phyloP scores from a whole-genome alignment of 305 asterid genomes.

The Striga hermonthica region DNA sequence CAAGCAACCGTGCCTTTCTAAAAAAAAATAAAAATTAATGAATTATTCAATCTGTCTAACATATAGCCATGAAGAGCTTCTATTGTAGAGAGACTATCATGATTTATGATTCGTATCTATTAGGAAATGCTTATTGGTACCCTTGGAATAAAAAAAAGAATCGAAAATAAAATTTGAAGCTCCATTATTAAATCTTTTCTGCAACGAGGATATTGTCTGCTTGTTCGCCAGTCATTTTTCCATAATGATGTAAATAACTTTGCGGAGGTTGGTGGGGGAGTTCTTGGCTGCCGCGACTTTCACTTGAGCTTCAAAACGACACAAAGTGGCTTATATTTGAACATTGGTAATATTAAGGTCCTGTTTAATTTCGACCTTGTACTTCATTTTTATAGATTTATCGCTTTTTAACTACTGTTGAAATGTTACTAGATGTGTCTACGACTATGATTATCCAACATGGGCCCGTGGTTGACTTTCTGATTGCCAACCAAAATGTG shows the following conservation, averaged over 20 bases:
- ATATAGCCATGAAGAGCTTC: too few relatives aligned
- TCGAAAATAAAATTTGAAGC: too few relatives aligned
- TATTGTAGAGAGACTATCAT: too few relatives aligned
- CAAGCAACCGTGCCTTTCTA: too few relatives aligned
- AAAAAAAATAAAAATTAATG: too few relatives aligned
- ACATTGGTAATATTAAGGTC: slow-evolving; percentile 41
- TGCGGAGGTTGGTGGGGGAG: slow-evolving; percentile 53
- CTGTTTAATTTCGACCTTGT: not conserved
- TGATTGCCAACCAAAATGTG: slow-evolving; percentile 63
- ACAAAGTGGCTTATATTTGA: slow-evolving; percentile 59
- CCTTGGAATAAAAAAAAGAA: too few relatives aligned
- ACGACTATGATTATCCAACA: slow-evolving; percentile 84
- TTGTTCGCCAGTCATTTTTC: slow-evolving; percentile 60
- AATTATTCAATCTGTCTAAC: too few relatives aligned
- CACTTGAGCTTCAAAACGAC: slow-evolving; percentile 57
- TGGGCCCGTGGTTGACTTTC: slow-evolving; percentile 70
- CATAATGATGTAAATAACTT: slow-evolving; percentile 49
- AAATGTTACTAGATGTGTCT: slow-evolving; percentile 57
- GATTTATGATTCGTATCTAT: too few relatives aligned
- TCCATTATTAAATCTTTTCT: too few relatives aligned
- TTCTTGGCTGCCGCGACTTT: slow-evolving; percentile 62
- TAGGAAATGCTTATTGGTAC: too few relatives aligned
- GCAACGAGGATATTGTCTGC: too few relatives aligned
- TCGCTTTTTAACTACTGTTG: slow-evolving; percentile 5
- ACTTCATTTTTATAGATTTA: slow-evolving; percentile 1